Evolutionary conservation across 768 basidiomycete species (phyloP), one percentile per base, ranked within the genome.

Genomic region (Tylopilus sp.): DNA sequence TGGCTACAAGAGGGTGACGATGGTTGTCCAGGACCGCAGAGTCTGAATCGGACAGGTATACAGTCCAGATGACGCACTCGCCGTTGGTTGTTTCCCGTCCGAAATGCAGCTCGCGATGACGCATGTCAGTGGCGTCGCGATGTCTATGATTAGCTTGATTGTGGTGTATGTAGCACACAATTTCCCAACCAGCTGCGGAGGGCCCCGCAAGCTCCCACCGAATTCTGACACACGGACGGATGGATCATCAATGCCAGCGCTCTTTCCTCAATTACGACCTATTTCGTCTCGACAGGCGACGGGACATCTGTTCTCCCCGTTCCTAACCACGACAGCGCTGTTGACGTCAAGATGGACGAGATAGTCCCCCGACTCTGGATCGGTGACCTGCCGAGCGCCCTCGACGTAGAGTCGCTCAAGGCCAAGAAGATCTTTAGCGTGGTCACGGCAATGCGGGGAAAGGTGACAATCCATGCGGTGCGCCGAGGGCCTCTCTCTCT

Each of bases 321-420:
- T 19, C 17, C 45, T 44, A 26, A 33, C 44, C 25, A 51, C 50
- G 17, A 33, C 52, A 30, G 29, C 49, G 30, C 16, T 33, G 21
- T 7, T 21, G 24, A 30, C 34, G 33, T 26, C 42, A 50, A 64
- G 12, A 89, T 95, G 86, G 82, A 95, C 72, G 81, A 93, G 71
- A 77, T 96, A 30, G 77, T 89, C 16, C 83, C 83, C 28, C 81
- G 84, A 6, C 71, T 97, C 2, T 96, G 92, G 93, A 80, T 97
- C 22, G 92, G 93, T 9, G 82, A 91, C 72, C 70, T 94, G 8
- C 72, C 74, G 8, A 89, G 86, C 58, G 89, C 91, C 1, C 75
- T 79, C 49, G 75, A 94, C 57, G 76, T 74, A 0, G 74, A 80
- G 40, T 73, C 70, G 3, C 79, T 96, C 54, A 82, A 80, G 63